Evolutionary conservation across 352 stramenopile genomes (phyloP).

Genomic region (Pythium biforme): DNA sequence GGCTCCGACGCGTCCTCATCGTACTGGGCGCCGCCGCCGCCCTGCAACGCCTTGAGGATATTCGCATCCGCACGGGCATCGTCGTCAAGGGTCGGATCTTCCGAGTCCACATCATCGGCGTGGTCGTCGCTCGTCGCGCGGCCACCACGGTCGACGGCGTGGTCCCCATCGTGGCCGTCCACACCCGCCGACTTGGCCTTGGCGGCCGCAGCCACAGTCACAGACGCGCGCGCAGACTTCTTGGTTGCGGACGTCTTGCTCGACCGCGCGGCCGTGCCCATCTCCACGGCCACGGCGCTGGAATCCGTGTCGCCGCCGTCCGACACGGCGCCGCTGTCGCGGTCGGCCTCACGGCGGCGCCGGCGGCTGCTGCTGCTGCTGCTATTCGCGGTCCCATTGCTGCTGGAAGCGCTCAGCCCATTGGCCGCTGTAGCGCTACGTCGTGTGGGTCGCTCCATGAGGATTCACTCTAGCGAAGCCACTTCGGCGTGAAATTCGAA

Average conservation of each 20-base stretch:
- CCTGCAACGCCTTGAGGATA: background rate
- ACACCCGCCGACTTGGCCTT: slow-evolving; percentile 26
- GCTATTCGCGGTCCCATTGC: slow-evolving; percentile 8
- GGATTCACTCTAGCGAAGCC: background rate
- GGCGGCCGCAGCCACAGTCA: no score
- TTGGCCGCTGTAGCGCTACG: slow-evolving; percentile 33
- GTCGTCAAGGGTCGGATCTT: slow-evolving; percentile 12
- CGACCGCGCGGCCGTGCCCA: slow-evolving; percentile 3
- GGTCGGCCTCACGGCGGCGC: slow-evolving; percentile 31
- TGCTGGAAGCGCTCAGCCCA: slow-evolving; percentile 22
- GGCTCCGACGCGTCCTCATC: slow-evolving; percentile 30
- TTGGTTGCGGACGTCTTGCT: slow-evolving; percentile 12
- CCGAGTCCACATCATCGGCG: background rate
- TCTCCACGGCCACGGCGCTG: slow-evolving; percentile 34
- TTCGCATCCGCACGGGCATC: slow-evolving; percentile 8
- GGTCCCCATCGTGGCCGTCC: background rate
- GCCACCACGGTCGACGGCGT: background rate
- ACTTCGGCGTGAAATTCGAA: background rate
- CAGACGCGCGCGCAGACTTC: slow-evolving; percentile 10
- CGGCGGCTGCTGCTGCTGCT: slow-evolving; percentile 38
- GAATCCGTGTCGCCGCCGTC: slow-evolving; percentile 65
- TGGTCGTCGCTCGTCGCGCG: background rate
- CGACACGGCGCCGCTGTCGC: slow-evolving; percentile 34
- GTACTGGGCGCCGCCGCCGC: no score
- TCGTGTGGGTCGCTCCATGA: slow-evolving; percentile 60